Conservation (phyloP, 1,284 basidiomycete genomes). For the Leccinum solheimii region DNA sequence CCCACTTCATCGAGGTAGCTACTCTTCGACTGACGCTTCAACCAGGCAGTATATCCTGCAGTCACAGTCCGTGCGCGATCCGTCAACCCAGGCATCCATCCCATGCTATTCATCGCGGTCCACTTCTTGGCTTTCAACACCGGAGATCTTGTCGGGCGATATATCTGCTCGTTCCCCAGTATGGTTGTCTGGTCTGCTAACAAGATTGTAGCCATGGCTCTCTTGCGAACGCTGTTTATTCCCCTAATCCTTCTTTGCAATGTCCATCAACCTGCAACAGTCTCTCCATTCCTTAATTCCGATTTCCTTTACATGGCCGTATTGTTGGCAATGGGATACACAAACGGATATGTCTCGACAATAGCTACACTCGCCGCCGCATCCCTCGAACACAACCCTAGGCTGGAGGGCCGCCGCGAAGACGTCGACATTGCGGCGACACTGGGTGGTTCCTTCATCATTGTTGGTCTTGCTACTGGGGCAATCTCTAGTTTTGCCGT, state of each 20-base stretch:
- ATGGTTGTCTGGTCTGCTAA: slow-evolving; percentile 68
- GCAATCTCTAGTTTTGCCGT: slow-evolving; percentile 81
- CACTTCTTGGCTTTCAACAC: slow-evolving; percentile 76
- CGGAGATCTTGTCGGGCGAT: slow-evolving; percentile 80
- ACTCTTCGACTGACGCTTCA: slow-evolving; percentile 5
- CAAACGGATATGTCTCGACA: slow-evolving; percentile 76
- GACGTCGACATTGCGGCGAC: slow-evolving; percentile 85
- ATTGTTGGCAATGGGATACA: slow-evolving; percentile 67
- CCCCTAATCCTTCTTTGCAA: slow-evolving; percentile 87
- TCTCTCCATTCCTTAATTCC: slow-evolving; percentile 61
- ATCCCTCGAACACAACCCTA: slow-evolving; percentile 70
- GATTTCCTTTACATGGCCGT: slow-evolving; percentile 76
- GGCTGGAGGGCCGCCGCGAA: slow-evolving; percentile 59
- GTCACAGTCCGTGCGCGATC: slow-evolving; percentile 77
- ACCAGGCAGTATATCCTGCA: slow-evolving; percentile 80
- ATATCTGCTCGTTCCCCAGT: slow-evolving; percentile 65
- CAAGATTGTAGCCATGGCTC: slow-evolving; percentile 61
- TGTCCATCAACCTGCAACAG: slow-evolving; percentile 45
- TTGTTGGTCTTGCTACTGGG: slow-evolving; percentile 74
- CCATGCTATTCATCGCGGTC: slow-evolving; percentile 66
- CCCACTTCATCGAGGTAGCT: neutral
- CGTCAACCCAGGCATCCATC: slow-evolving; percentile 58
- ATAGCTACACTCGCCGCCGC: slow-evolving; percentile 72
- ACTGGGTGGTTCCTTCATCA: slow-evolving; percentile 75
- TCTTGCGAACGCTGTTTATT: slow-evolving; percentile 76